Percentiles rank a stretch among this genome's conserved stretches.
These are phyloP conservation scores for Agapanthus africanus DNA, from an alignment of 106 monocot species.

Conservation along the genomic window DNA sequence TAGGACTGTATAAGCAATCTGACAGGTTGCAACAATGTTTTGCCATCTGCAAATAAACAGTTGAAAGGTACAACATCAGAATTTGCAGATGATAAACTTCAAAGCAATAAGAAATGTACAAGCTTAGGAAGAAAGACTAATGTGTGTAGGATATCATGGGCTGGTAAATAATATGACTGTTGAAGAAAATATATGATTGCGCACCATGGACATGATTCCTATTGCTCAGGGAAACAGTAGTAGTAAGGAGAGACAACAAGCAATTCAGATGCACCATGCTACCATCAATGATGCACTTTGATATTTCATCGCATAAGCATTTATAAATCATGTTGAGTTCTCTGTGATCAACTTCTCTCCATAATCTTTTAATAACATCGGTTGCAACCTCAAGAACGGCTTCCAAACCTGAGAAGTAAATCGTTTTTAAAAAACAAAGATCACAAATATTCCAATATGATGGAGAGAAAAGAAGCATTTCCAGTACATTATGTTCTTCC, in stretches of 20 bases:
- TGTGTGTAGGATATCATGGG: not conserved
- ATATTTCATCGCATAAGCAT: slow-evolving; percentile 43
- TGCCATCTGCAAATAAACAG: slow-evolving; percentile 32
- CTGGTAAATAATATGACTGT: not conserved
- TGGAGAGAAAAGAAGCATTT: not conserved
- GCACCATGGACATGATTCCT: slow-evolving; percentile 39
- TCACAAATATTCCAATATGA: not conserved
- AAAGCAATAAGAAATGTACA: slow-evolving; percentile 10
- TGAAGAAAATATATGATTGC: slow-evolving; percentile 7
- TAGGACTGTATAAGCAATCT: slow-evolving; percentile 42
- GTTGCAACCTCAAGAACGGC: slow-evolving; percentile 41
- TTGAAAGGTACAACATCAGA: not conserved
- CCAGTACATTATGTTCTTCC: not conserved
- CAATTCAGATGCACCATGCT: slow-evolving; percentile 28
- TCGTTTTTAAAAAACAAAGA: not conserved
- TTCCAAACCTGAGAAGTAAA: slow-evolving; percentile 33
- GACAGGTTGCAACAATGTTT: slow-evolving; percentile 43
- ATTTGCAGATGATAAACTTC: not conserved
- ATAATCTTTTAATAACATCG: slow-evolving; percentile 48
- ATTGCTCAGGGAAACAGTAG: slow-evolving; percentile 25
- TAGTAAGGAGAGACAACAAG: slow-evolving; percentile 54
- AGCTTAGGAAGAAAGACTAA: not conserved
- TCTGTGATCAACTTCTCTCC: slow-evolving; percentile 31
- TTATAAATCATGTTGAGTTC: slow-evolving; percentile 48
- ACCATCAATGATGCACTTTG: slow-evolving; percentile 20